Base-by-base conservation (phyloP, 2,329 filamentous ascomycete genomes). In the Aspergillus sojae region DNA sequence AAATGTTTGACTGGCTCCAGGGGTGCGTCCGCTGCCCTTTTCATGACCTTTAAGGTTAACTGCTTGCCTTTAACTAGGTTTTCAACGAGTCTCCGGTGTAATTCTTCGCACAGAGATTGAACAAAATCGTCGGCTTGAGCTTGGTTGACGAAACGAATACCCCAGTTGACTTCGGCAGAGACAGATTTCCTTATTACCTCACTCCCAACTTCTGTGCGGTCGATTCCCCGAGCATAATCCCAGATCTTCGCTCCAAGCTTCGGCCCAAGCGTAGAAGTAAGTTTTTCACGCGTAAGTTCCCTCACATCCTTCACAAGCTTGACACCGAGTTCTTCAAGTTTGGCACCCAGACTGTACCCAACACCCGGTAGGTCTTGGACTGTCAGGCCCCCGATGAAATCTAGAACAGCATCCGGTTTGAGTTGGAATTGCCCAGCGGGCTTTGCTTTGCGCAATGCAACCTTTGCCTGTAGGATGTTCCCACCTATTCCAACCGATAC, bases 91-190 rank as follows among this genome's bases (percentile, higher is more conserved):
- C 95, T 86, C 61, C 89, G 90, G 70, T 94, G 89, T 7, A 99
- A 81, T 77, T 99, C 95, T 61, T 89, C 89, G 73, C 92, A 95
- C 0, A 99, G 81, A 68, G 92, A 95, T 65, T 88, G 82, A 34
- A 98, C 85, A 75, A 99, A 99, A 67, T 96, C 92, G 63, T 98
- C 94, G 0, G 93, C 94, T 77, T 99, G 94, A n/a, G 87, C 85
- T 72, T 97, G 93, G 64, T 86, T 96, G 69, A 95, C 88, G 74
- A 99, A 99, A 6, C 95, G 89, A 61, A 99, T 96, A 3, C 96
- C 95, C 95, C 95, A 99, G 71, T 95, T 99, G 66, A 99, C 93
- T 75, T 99, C 95, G 1, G 94, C 94, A 2, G 95, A 98, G 0
- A 99, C 93, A 0, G 94, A 98, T 74, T 98, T 99, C 60, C 95